Percentiles rank a stretch among this genome's conserved stretches.
phyloP scores from a whole-genome alignment of 768 basidiomycete genomes.

The Pleurotus cornucopiae region DNA sequence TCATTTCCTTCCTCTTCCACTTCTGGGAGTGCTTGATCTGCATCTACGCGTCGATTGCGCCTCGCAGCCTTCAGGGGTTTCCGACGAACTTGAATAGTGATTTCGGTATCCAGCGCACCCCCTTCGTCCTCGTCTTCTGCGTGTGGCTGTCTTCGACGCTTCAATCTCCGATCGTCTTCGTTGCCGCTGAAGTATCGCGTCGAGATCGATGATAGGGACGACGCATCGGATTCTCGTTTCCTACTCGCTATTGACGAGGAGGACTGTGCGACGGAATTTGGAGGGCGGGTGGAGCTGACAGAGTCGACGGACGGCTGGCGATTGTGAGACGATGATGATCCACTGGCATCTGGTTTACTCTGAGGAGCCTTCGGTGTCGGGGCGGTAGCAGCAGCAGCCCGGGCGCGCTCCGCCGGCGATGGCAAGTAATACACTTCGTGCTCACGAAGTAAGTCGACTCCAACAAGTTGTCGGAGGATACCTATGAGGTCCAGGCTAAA shows the following conservation, averaged over 20 bases:
- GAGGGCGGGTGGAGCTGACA: slow-evolving; percentile 19
- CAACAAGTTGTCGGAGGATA: slow-evolving; percentile 56
- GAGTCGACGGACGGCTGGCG: slow-evolving; percentile 14
- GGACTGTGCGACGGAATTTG: slow-evolving; percentile 13
- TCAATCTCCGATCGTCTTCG: background rate
- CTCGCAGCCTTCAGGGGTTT: slow-evolving; percentile 4
- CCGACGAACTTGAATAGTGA: background rate
- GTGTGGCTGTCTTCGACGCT: background rate
- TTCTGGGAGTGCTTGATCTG: background rate
- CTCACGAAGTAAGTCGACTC: slow-evolving; percentile 60
- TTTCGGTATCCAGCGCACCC: background rate
- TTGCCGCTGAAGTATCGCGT: background rate
- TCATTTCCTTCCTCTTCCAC: background rate
- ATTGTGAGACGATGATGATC: slow-evolving; percentile 6
- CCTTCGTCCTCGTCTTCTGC: background rate
- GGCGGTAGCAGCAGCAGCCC: slow-evolving; percentile 16
- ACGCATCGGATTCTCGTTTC: background rate
- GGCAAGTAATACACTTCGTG: slow-evolving; percentile 65
- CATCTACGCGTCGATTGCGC: slow-evolving; percentile 2
- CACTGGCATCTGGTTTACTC: slow-evolving; percentile 7
- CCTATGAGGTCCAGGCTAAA: slow-evolving; percentile 53
- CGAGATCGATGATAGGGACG: background rate
- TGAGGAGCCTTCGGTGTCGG: slow-evolving; percentile 10
- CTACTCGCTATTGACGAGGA: slow-evolving; percentile 9
- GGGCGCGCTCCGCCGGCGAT: slow-evolving; percentile 34